phyloP scores from a whole-genome alignment of 2,329 filamentous ascomycete genomes.

The Albophoma yamanashiensis region DNA sequence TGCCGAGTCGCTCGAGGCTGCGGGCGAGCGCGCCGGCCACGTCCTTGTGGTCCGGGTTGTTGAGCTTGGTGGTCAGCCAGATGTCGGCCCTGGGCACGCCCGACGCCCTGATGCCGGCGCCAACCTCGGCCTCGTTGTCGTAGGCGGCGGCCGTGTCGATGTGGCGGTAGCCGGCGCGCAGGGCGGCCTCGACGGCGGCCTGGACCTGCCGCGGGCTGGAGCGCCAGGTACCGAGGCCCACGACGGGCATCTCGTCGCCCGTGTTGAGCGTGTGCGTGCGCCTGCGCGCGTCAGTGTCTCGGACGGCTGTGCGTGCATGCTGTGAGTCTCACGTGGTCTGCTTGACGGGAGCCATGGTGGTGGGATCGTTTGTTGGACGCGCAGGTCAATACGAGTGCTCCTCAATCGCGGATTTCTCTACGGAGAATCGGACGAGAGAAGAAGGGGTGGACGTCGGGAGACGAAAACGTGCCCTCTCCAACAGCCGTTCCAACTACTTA shows the following conservation, averaged over 20 bases:
- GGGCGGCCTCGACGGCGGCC: conserved; percentile 59
- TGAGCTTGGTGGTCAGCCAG: conserved; percentile 72
- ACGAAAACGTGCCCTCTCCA: neutral
- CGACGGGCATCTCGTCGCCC: conserved; percentile 65
- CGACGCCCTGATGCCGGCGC: conserved; percentile 51
- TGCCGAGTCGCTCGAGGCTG: conserved; percentile 49
- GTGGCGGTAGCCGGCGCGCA: conserved; percentile 60
- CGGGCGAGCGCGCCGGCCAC: conserved; percentile 50
- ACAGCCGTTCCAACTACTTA: neutral
- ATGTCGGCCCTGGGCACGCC: conserved; percentile 56
- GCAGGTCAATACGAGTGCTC: no score
- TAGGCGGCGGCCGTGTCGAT: conserved; percentile 71
- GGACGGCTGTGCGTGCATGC: neutral
- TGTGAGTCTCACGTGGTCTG: conserved; percentile 1
- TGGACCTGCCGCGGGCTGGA: conserved; percentile 58
- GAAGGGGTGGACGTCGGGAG: no score
- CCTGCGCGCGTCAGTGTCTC: conserved; percentile 3
- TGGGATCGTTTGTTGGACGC: neutral
- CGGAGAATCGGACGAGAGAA: neutral
- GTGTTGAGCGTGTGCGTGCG: conserved; percentile 59
- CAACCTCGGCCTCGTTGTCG: conserved; percentile 63
- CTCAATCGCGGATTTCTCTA: neutral
- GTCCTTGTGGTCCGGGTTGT: conserved; percentile 68
- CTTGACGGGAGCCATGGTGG: conserved; percentile 4
- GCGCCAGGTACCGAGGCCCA: conserved; percentile 74